Conservation (phyloP, 2,329 filamentous ascomycete species). For the Emericellopsis atlantica region DNA sequence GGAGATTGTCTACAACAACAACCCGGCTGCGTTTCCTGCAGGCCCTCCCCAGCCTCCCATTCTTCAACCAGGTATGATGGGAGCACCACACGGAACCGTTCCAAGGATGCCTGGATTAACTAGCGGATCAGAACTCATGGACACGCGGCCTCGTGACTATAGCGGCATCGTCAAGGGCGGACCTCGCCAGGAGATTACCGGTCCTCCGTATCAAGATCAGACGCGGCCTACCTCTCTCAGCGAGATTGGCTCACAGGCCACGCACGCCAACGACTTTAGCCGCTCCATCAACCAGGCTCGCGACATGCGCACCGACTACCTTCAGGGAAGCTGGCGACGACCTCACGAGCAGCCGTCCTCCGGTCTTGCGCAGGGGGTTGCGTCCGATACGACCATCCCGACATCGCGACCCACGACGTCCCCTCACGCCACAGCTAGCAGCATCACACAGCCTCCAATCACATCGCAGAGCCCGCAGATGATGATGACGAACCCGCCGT, state of each 20-base stretch:
- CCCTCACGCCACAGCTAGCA: conserved; percentile 41
- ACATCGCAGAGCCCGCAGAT: conserved; percentile 51
- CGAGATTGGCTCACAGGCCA: conserved; percentile 76
- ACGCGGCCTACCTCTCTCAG: conserved; percentile 62
- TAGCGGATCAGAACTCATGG: conserved; percentile 63
- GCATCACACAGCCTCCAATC: conserved; percentile 42
- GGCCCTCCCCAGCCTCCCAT: conserved; percentile 55
- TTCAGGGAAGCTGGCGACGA: conserved; percentile 71
- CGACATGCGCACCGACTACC: conserved; percentile 63
- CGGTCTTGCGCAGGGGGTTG: conserved; percentile 31
- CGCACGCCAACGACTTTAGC: conserved; percentile 84
- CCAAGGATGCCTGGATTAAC: conserved; percentile 77
- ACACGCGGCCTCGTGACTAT: conserved; percentile 69
- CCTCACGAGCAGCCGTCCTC: conserved; percentile 63
- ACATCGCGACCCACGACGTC: conserved; percentile 44
- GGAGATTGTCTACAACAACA: conserved; percentile 81
- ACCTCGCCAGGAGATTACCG: conserved; percentile 80
- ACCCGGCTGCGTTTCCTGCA: conserved; percentile 46
- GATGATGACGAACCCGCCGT: conserved; percentile 54
- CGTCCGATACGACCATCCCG: conserved; percentile 28
- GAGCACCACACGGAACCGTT: conserved; percentile 48
- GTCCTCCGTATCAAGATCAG: conserved; percentile 78
- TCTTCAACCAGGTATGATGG: conserved; percentile 61
- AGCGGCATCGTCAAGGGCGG: conserved; percentile 64
- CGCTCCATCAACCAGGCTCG: conserved; percentile 72